Conservation (phyloP, 164 flowering plant species). For the Pachysandra terminalis region DNA sequence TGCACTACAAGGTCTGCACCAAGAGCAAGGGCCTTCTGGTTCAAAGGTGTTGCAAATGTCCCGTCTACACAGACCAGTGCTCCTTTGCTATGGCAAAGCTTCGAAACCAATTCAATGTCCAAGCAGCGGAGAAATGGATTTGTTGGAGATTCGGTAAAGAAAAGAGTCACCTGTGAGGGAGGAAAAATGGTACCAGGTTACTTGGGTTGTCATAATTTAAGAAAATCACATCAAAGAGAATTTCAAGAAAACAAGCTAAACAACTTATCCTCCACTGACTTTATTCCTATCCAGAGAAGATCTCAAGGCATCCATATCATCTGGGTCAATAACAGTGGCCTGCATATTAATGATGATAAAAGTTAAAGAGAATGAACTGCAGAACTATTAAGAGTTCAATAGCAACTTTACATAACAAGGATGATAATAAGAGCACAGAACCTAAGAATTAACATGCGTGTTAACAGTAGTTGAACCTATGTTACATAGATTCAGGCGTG, state of each 20-base stretch:
- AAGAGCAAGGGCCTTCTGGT: conserved; percentile 91
- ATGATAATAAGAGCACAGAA: background rate
- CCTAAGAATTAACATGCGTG: too few species aligned
- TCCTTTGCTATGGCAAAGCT: conserved; percentile 85
- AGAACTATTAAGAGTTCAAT: background rate
- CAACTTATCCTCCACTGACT: conserved; percentile 37
- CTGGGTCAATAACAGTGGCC: conserved; percentile 94
- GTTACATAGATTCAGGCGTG: too few species aligned
- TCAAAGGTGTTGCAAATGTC: conserved; percentile 92
- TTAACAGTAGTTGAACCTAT: too few species aligned
- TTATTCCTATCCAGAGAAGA: conserved; percentile 64
- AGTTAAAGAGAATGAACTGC: background rate
- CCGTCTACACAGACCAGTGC: too few species aligned
- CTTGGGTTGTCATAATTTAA: background rate
- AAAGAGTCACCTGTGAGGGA: conserved; percentile 69
- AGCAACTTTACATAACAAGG: too few species aligned
- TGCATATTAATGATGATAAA: conserved; percentile 33
- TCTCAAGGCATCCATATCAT: conserved; percentile 67
- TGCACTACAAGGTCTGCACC: conserved; percentile 91
- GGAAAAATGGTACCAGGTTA: background rate
- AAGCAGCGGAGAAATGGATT: conserved; percentile 94
- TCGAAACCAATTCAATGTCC: conserved; percentile 83
- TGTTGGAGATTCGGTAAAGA: conserved; percentile 98
- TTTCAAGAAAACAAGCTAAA: conserved; percentile 1
- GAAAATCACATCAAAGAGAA: conserved; percentile 2